Evolutionary conservation across 768 basidiomycete genomes (phyloP).

Genomic region (Amanita molliuscula): DNA sequence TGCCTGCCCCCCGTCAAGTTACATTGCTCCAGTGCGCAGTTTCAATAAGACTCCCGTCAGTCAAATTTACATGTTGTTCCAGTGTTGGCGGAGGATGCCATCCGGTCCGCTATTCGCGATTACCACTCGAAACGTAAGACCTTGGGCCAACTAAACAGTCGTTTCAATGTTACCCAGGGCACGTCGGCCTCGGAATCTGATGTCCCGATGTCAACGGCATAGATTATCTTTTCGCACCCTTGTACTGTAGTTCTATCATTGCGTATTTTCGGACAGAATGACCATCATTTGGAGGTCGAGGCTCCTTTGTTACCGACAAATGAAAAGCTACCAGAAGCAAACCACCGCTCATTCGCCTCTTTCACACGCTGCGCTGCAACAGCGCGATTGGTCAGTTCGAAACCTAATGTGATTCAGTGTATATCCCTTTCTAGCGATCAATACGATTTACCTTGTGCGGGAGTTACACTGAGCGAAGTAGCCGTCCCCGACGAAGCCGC

Average conservation of each 20-base stretch:
- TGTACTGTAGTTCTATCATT: conserved; percentile 12
- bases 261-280: conserved; percentile 6
- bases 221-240: background rate
- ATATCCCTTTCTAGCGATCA: background rate
- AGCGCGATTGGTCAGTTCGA: conserved; percentile 92
- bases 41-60: background rate
- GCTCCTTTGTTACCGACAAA: conserved; percentile 51
- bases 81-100: conserved; percentile 98
- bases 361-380: conserved; percentile 79
- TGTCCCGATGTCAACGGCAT: conserved; percentile 7
- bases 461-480: conserved; percentile 89
- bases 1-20: conserved; percentile 94
- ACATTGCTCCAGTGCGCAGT: conserved; percentile 80
- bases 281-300: conserved; percentile 9
- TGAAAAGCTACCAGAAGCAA: conserved; percentile 77
- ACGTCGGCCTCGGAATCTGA: conserved; percentile 28
- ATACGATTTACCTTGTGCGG: conserved; percentile 68
- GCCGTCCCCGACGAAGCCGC: conserved; percentile 68
- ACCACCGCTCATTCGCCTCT: conserved; percentile 97
- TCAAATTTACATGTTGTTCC: conserved; percentile 9
- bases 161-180: conserved; percentile 60
- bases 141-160: conserved; percentile 35
- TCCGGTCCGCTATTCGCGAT: conserved; percentile 95
- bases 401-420: conserved; percentile 36
- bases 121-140: conserved; percentile 77